Percentiles rank a stretch among this genome's conserved stretches.
Conservation (phyloP, 2,329 filamentous ascomycete genomes). For the Dichotomopilus funicola region DNA sequence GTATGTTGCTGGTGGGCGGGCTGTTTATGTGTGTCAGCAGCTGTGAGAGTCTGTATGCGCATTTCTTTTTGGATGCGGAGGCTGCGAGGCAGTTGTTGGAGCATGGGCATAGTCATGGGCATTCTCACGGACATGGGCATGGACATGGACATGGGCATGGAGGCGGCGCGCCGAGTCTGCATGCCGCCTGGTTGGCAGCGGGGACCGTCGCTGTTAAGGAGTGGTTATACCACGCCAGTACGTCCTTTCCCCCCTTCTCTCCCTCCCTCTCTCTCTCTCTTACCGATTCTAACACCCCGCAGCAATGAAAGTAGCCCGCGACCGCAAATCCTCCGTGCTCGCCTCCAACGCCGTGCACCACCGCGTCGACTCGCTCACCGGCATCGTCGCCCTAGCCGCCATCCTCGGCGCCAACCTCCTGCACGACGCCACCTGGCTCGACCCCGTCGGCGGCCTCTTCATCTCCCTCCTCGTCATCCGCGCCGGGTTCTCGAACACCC, state of each 20-base stretch:
- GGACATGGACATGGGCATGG: slow-evolving; percentile 39
- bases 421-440: slow-evolving; percentile 80
- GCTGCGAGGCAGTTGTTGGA: slow-evolving; percentile 47
- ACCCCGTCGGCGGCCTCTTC: slow-evolving; percentile 85
- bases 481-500: slow-evolving; percentile 81
- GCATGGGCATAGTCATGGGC: slow-evolving; percentile 54
- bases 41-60: slow-evolving; percentile 60
- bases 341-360: slow-evolving; percentile 96
- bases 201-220: slow-evolving; percentile 91
- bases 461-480: slow-evolving; percentile 92
- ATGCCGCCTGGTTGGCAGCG: slow-evolving; percentile 88
- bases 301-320: slow-evolving; percentile 93
- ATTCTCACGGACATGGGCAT: slow-evolving; percentile 61
- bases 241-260: slow-evolving; percentile 31
- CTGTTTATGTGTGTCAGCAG: slow-evolving; percentile 86
- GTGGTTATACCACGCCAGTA: slow-evolving; percentile 94
- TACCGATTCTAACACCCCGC: slow-evolving; percentile 14
- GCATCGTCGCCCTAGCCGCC: slow-evolving; percentile 82
- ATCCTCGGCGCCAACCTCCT: slow-evolving; percentile 87
- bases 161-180: slow-evolving; percentile 64
- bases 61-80: slow-evolving; percentile 61
- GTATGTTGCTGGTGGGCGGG: slow-evolving; percentile 81
- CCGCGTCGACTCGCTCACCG: slow-evolving; percentile 90
- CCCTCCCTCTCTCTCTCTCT: neutral
- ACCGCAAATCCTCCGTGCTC: slow-evolving; percentile 91